These are phyloP conservation scores for Pseudevernia furfuracea DNA, from an alignment of 495 filamentous ascomycete species.

Conservation along the genomic window DNA sequence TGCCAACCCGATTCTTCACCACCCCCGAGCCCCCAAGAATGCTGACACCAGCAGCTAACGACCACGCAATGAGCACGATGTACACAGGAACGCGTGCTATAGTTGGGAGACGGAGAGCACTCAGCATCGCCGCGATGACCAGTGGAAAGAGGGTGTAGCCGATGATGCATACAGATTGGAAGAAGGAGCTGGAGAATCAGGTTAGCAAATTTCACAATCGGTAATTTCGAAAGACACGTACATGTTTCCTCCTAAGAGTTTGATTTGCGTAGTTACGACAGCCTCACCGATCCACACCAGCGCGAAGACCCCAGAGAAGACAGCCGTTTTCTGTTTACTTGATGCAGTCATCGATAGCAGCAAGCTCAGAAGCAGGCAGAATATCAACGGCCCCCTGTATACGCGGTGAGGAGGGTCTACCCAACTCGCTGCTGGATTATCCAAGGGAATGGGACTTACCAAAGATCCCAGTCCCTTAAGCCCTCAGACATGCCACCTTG, in stretches of 20 bases:
- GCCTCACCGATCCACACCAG: slow-evolving; percentile 96
- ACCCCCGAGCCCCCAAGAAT: slow-evolving; percentile 94
- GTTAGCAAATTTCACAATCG: slow-evolving; percentile 4
- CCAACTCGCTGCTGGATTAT: not conserved
- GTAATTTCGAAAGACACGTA: slow-evolving; percentile 42
- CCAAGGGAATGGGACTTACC: slow-evolving; percentile 40
- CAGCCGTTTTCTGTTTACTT: slow-evolving; percentile 68
- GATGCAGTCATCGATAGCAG: slow-evolving; percentile 72
- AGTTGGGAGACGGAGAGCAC: slow-evolving; percentile 65
- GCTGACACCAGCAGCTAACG: slow-evolving; percentile 87
- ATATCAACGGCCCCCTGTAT: slow-evolving; percentile 74
- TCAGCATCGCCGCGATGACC: slow-evolving; percentile 85
- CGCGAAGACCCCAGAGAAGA: slow-evolving; percentile 93
- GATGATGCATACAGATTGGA: slow-evolving; percentile 94
- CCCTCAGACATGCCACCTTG: slow-evolving; percentile 80
- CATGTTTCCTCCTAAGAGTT: slow-evolving; percentile 95
- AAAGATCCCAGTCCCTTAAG: slow-evolving; percentile 92
- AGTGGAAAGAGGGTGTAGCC: slow-evolving; percentile 98
- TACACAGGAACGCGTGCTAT: slow-evolving; percentile 86
- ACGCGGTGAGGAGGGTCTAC: not conserved
- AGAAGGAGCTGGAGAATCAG: slow-evolving; percentile 68
- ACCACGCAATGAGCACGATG: slow-evolving; percentile 79
- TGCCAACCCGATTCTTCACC: slow-evolving; percentile 84
- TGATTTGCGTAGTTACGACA: slow-evolving; percentile 97
- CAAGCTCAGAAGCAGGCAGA: slow-evolving; percentile 79